Conservation (phyloP, 2,329 filamentous ascomycete genomes). For the Aspergillus sp. region DNA sequence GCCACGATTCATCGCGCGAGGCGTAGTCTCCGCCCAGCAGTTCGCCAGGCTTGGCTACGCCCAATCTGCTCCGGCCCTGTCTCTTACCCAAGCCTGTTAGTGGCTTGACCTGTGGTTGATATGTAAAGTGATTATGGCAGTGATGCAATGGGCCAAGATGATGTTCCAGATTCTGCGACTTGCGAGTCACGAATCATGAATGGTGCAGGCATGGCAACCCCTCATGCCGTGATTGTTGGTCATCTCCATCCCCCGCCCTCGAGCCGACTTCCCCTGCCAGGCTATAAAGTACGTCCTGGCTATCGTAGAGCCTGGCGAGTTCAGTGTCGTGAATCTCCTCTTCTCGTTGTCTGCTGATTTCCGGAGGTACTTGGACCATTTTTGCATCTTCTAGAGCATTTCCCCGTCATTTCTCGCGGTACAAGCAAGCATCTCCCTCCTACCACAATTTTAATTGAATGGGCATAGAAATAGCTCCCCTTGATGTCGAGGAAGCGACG, state of each 20-base stretch:
- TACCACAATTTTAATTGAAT: constrained; percentile 33
- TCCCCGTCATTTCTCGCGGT: background rate
- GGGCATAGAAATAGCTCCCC: constrained; percentile 38
- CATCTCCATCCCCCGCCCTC: background rate
- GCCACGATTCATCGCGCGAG: background rate
- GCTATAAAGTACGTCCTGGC: constrained; percentile 7
- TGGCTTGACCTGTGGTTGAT: constrained; percentile 6
- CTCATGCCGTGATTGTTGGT: constrained; percentile 11
- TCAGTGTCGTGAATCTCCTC: background rate
- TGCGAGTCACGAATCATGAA: constrained; percentile 10
- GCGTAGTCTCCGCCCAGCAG: constrained; percentile 6
- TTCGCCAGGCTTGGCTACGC: background rate
- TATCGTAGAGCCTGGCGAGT: background rate
- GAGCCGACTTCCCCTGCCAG: background rate
- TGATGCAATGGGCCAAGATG: constrained; percentile 21
- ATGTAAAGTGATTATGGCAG: constrained; percentile 1
- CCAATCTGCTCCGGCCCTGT: constrained; percentile 1
- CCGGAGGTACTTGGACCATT: background rate
- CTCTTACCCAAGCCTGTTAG: constrained; percentile 15
- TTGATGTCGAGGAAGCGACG: constrained; percentile 44
- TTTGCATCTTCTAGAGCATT: background rate
- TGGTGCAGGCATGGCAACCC: constrained; percentile 13
- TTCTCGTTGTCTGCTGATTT: background rate
- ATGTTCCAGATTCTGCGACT: constrained; percentile 10
- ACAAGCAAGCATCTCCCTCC: constrained; percentile 4